Evolutionary conservation across 495 filamentous ascomycete genomes (phyloP).

Genomic region (Copromyces sp.): DNA sequence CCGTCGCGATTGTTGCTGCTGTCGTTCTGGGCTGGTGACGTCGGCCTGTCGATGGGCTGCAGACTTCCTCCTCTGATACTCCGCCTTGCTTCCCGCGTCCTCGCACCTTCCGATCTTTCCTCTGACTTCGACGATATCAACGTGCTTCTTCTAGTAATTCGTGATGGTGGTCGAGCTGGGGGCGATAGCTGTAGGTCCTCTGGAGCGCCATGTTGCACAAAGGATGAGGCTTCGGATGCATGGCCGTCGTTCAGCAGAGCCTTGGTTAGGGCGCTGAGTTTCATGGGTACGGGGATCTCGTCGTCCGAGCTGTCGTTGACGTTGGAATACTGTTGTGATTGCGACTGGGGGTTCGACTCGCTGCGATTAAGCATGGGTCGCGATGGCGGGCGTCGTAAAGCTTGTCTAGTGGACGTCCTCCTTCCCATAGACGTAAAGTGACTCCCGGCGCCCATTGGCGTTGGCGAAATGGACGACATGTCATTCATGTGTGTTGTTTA

Average conservation of each 20-base stretch:
- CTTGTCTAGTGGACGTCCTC: slow-evolving; percentile 34
- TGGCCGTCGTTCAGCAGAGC: slow-evolving; percentile 60
- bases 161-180: slow-evolving; percentile 38
- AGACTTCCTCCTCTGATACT: slow-evolving; percentile 29
- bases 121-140: slow-evolving; percentile 20
- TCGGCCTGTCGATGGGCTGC: slow-evolving; percentile 26
- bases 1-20: slow-evolving; percentile 21
- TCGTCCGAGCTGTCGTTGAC: slow-evolving; percentile 65
- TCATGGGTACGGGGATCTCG: slow-evolving; percentile 58
- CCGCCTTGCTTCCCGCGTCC: slow-evolving; percentile 22
- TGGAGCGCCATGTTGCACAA: slow-evolving; percentile 21
- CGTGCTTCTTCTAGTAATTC: slow-evolving; percentile 38
- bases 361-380: slow-evolving; percentile 24
- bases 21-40: slow-evolving; percentile 20
- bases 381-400: slow-evolving; percentile 26
- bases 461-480: slow-evolving; percentile 31
- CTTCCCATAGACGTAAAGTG: slow-evolving; percentile 26
- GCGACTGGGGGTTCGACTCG: slow-evolving; percentile 27
- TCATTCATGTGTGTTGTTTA: background rate
- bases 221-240: slow-evolving; percentile 6
- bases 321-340: slow-evolving; percentile 19
- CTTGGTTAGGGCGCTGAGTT: slow-evolving; percentile 70
- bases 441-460: slow-evolving; percentile 24
- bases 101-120: slow-evolving; percentile 3
- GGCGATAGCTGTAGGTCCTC: slow-evolving; percentile 45